Evolutionary conservation across 2,329 filamentous ascomycete species (phyloP), one percentile per base, ranked within the genome.

Genomic region (Trichoderma harzianum): DNA sequence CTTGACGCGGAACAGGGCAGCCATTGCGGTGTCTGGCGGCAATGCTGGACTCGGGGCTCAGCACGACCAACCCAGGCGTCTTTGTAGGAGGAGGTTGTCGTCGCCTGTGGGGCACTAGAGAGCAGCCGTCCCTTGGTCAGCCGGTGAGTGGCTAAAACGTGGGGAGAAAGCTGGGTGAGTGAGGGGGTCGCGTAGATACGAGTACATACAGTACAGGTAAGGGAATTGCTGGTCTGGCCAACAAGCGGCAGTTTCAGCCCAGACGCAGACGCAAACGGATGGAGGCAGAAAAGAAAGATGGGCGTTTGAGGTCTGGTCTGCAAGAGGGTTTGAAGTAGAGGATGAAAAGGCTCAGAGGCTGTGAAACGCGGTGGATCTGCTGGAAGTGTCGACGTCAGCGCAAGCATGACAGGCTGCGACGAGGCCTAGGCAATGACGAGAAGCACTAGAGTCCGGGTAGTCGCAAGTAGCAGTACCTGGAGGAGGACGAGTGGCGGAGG

Each of bases 1-100:
- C 87, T 95, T 97, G 86, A 99, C 96, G 84, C 93, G 97, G 87
- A 97, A 98, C 73, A 91, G 90, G 77, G 86, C 86, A 81, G 91
- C 86, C 92, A 95, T 95, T 80, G 82, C 87, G 84, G 67, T 72
- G 58, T 64, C 51, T 72, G 30, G 57, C 68, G 51, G 36, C 72
- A 69, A 69, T 73, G 53, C 63, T 69, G 53, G 57, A 60, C 57
- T 60, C 57, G 47, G 47, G 47, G 47, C 47, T 53, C 53, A 55
- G 64, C 26, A 36, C 61, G 65, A 67, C 71, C 69, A 62, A 69
- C 67, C 55, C 55, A 71, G 68, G 58, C 47, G 61, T 32, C 61
- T 71, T 71, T 71, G 69, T 60, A 65, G 72, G 72, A 66, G 72
- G 72, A 73, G 72, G 72, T 68, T 62, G 64, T 72, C 70, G 70